Percentiles rank a stretch among this genome's conserved stretches.
These are phyloP conservation scores for Myxozyma nipponensis DNA, from an alignment of 805 yeast genomes.

Conservation along the genomic window DNA sequence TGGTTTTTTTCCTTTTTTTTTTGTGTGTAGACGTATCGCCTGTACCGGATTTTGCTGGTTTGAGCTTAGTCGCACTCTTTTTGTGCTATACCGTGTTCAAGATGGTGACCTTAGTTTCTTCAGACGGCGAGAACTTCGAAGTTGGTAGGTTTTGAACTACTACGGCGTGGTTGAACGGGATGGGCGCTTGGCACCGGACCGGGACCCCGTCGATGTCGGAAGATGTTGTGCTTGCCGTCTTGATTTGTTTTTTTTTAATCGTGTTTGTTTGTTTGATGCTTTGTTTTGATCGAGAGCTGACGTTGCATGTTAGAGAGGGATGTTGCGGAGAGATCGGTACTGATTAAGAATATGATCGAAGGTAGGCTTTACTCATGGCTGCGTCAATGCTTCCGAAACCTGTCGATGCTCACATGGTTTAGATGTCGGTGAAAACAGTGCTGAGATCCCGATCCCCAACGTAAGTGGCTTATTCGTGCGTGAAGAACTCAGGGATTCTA, in stretches of 20 bases:
- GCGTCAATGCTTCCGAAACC: not conserved
- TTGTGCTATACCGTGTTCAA: no score
- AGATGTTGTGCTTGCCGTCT: not conserved
- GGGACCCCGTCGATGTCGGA: not conserved
- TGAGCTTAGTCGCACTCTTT: no score
- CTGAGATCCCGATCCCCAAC: slow-evolving; percentile 81
- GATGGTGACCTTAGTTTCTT: slow-evolving; percentile 52
- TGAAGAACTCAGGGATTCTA: not conserved
- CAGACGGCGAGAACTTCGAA: slow-evolving; percentile 74
- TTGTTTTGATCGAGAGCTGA: no score
- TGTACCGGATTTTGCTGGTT: no score
- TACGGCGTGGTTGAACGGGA: not conserved
- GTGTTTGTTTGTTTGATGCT: not conserved
- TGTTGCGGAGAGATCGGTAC: slow-evolving; percentile 81
- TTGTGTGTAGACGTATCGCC: no score
- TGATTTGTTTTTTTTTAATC: not conserved
- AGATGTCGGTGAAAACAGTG: slow-evolving; percentile 55
- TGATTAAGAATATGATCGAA: slow-evolving; percentile 80
- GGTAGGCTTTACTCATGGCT: slow-evolving; percentile 50
- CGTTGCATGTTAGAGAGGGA: slow-evolving; percentile 42
- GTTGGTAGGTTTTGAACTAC: slow-evolving; percentile 56
- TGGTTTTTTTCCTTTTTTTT: no score
- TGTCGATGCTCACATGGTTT: not conserved
- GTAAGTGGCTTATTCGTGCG: slow-evolving; percentile 46
- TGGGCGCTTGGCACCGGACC: not conserved